phyloP scores from a whole-genome alignment of 2,329 filamentous ascomycete species.

The Apiospora aurea region DNA sequence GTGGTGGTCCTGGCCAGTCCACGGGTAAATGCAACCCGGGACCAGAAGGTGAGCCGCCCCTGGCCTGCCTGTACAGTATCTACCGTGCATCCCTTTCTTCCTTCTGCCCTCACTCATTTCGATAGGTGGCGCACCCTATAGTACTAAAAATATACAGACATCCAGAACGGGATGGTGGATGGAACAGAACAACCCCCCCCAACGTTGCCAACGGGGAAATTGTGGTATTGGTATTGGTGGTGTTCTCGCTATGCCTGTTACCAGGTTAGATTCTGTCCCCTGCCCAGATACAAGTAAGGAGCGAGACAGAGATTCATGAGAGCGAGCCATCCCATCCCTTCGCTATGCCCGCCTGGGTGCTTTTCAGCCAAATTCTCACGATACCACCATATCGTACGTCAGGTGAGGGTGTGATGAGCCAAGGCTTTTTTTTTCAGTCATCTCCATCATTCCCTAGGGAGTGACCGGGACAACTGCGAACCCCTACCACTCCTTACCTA shows the following conservation, averaged over 20 bases:
- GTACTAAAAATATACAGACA: conserved; percentile 11
- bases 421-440: no score
- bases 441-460: no score
- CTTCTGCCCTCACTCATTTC: neutral
- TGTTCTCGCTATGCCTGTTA: neutral
- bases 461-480: neutral
- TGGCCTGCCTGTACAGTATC: conserved; percentile 2
- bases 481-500: neutral
- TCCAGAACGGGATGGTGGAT: neutral
- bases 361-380: conserved; percentile 1
- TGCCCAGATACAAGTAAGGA: neutral
- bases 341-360: neutral
- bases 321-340: neutral
- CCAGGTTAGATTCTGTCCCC: no score
- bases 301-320: neutral
- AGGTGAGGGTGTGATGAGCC: conserved; percentile 14
- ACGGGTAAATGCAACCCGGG: neutral
- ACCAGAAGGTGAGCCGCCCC: neutral
- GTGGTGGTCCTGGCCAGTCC: neutral
- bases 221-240: neutral
- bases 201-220: neutral
- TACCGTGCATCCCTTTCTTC: neutral
- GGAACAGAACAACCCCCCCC: neutral
- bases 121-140: conserved; percentile 2
- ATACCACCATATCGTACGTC: neutral